Base-by-base conservation (phyloP, 2,329 filamentous ascomycete species). In the Aspergillus sp. region DNA sequence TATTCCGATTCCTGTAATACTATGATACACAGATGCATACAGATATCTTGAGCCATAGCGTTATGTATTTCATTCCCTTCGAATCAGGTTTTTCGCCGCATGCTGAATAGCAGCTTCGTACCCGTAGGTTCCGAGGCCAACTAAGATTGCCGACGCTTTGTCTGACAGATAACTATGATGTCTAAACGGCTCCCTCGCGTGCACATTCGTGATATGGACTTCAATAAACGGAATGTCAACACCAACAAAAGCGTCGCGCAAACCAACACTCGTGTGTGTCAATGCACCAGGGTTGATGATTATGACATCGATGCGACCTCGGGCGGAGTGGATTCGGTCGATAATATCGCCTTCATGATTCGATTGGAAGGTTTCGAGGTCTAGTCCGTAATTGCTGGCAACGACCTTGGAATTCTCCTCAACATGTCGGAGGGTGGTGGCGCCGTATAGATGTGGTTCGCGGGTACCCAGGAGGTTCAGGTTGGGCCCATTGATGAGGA, bases 331-430 rank as follows among this genome's bases (percentile, higher is more conserved):
- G 53, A 91, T 85, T 55, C 84, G 79, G 71, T 89, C 86, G 26
- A 89, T 75, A 56, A 89, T 80, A 32, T 79, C 80, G 45, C 87
- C 87, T 70, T 91, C 88, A 66, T 87, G 82, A 73, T 90, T 91
- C n/a, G 85, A 88, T 71, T 90, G 87, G 68, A 87, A 87, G 40
- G 76, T 69, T 11, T 78, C 68, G 22, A 90, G 68, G 13, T 70
- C 67, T 43, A 77, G 65, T 41, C 74, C 74, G 1, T 82, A 76
- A 0, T 62, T 51, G 0, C 66, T 33, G 22, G 80, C 81, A 54
- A 84, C 82, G 0, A 69, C 51, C 42, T 73, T 61, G 10, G 79
- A 79, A 1, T 71, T 54, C 1, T 69, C 52, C 42, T 82, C 75
- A 4, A 90, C 20, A 57, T 88, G 80, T n/a, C 73, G 47, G 11